Conservation (phyloP, 805 yeast genomes). For the Saccharomycopsis vini region DNA sequence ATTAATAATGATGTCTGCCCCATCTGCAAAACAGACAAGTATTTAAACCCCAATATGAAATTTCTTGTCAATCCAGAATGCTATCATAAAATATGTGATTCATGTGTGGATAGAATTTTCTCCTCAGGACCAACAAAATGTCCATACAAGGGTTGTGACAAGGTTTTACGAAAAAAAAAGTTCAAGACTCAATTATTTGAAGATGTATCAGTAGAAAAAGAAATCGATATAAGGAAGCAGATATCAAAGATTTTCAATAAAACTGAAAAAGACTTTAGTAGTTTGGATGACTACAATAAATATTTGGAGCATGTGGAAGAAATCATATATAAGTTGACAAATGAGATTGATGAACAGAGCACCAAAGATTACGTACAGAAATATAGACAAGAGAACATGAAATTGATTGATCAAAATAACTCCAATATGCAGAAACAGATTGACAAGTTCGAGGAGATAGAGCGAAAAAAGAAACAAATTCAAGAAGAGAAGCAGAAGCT, state of each 20-base stretch:
- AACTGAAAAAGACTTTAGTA: conserved; percentile 60
- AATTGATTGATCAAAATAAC: conserved; percentile 68
- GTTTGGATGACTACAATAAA: conserved; percentile 53
- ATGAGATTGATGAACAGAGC: conserved; percentile 57
- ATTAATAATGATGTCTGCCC: conserved; percentile 82
- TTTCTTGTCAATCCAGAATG: conserved; percentile 95
- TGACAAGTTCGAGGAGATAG: conserved; percentile 51
- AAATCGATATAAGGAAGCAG: conserved; percentile 80
- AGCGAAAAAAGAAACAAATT: conserved; percentile 63
- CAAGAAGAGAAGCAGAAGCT: conserved; percentile 39
- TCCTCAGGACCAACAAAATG: conserved; percentile 95
- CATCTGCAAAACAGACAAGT: conserved; percentile 90
- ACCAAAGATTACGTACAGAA: conserved; percentile 59
- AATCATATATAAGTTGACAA: conserved; percentile 65
- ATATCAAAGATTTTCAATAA: conserved; percentile 74
- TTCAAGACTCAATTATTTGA: conserved; percentile 92
- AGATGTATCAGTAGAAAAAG: conserved; percentile 82
- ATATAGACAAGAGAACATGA: conserved; percentile 66
- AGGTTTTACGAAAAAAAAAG: conserved; percentile 74
- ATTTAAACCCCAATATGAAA: conserved; percentile 85
- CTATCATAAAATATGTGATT: conserved; percentile 93
- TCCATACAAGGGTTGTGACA: conserved; percentile 87
- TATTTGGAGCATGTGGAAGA: conserved; percentile 82
- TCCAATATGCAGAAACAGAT: conserved; percentile 64
- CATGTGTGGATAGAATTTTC: conserved; percentile 93